Conservation (phyloP, 176 grass and related monocot species). For the Oryza glumipatula region DNA sequence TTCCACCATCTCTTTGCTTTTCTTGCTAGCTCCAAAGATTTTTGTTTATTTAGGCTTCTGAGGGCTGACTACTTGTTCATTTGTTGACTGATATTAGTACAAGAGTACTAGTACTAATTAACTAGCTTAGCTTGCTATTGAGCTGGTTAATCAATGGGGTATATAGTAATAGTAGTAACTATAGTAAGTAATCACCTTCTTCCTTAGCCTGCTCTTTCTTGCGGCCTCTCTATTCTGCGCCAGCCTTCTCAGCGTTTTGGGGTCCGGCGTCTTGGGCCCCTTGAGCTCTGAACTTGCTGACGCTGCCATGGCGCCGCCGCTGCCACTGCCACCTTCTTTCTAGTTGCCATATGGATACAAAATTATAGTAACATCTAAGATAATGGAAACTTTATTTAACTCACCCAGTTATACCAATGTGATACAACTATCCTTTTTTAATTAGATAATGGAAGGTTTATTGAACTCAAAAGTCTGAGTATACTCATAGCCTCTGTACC, state of each 20-base stretch:
- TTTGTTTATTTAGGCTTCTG: background rate
- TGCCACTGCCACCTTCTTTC: constrained; percentile 36
- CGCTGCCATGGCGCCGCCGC: background rate
- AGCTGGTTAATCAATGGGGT: too few relatives aligned
- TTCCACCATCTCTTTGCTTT: constrained; percentile 7
- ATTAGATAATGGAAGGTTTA: too few relatives aligned
- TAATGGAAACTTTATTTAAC: too few relatives aligned
- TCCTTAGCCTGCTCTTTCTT: constrained; percentile 68
- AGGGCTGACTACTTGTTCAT: constrained; percentile 27
- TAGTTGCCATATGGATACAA: background rate
- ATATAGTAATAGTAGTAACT: too few relatives aligned
- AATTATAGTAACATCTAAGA: too few relatives aligned
- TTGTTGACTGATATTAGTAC: background rate
- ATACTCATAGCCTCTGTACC: too few relatives aligned
- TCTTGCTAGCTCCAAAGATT: constrained; percentile 10
- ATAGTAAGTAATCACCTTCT: constrained; percentile 50
- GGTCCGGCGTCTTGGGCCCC: constrained; percentile 49
- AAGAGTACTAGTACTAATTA: too few relatives aligned
- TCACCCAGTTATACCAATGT: too few relatives aligned
- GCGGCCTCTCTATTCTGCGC: constrained; percentile 77
- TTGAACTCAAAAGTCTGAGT: too few relatives aligned
- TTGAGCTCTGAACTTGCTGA: constrained; percentile 51
- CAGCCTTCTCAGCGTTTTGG: constrained; percentile 61
- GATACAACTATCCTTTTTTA: too few relatives aligned
- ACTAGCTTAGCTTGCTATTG: too few relatives aligned